Evolutionary conservation across 495 filamentous ascomycete species (phyloP).

Genomic region (Penicillium paradoxum): DNA sequence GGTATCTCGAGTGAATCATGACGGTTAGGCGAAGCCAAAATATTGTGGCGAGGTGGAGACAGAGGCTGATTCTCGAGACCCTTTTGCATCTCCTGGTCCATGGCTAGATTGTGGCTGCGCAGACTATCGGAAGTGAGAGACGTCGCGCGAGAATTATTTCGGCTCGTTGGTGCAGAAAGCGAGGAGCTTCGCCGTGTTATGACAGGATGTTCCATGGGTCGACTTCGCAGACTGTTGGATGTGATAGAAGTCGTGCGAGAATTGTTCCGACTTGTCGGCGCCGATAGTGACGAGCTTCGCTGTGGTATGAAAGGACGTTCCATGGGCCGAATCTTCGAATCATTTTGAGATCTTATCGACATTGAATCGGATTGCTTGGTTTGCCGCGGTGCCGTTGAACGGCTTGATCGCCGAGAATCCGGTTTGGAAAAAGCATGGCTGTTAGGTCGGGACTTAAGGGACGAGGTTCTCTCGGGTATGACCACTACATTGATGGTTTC

Average conservation of each 20-base stretch:
- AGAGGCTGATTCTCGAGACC: conserved; percentile 20
- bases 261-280: conserved; percentile 62
- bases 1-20: conserved; percentile 12
- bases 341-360: conserved; percentile 19
- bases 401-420: conserved; percentile 33
- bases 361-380: conserved; percentile 37
- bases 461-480: conserved; percentile 63
- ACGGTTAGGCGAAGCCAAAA: conserved; percentile 7
- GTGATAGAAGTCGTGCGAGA: conserved; percentile 64
- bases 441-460: conserved; percentile 48
- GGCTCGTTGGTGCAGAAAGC: conserved; percentile 66
- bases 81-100: conserved; percentile 31
- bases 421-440: conserved; percentile 36
- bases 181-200: conserved; percentile 60
- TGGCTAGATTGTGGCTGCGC: conserved; percentile 50
- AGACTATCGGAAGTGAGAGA: conserved; percentile 59
- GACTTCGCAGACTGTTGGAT: conserved; percentile 45
- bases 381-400: conserved; percentile 28
- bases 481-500: conserved; percentile 68
- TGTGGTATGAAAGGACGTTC: conserved; percentile 57
- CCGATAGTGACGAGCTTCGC: conserved; percentile 62
- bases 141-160: conserved; percentile 58
- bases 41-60: conserved; percentile 21
- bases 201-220: conserved; percentile 41
- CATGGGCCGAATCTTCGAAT: conserved; percentile 24